phyloP scores from a whole-genome alignment of 345 rosid species.

The Eucalyptus microcorys region DNA sequence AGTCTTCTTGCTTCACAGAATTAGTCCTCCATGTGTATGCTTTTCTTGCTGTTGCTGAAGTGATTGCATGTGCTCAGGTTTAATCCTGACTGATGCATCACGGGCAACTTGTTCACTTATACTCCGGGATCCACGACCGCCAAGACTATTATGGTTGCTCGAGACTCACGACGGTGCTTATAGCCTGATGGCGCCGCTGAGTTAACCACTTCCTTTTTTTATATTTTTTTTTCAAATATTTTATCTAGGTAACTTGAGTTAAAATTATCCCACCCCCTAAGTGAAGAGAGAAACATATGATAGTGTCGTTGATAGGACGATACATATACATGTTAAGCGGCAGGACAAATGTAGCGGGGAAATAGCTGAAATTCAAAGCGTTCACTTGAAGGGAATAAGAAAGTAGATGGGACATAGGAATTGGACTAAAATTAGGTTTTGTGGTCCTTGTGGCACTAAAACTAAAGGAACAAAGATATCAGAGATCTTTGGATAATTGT shows the following conservation, averaged over 20 bases:
- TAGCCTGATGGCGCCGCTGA: background rate
- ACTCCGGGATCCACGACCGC: background rate
- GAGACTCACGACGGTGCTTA: background rate
- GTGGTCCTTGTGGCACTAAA: background rate
- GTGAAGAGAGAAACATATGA: background rate
- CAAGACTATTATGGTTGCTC: background rate
- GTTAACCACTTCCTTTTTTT: background rate
- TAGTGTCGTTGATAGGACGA: background rate
- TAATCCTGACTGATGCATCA: background rate
- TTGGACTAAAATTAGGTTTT: background rate
- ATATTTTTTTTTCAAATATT: too few species aligned
- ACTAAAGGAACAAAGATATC: background rate
- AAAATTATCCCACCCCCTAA: background rate
- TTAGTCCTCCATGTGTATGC: background rate
- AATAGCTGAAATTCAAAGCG: background rate
- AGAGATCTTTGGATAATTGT: rapidly evolving
- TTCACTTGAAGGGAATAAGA: background rate
- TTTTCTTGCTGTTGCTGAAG: background rate
- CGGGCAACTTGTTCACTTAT: background rate
- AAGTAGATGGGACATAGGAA: background rate
- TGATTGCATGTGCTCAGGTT: background rate
- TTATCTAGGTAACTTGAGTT: background rate
- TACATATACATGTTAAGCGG: background rate
- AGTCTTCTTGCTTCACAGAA: background rate
- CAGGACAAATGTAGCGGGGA: background rate